These are phyloP conservation scores for Magnusiomyces sp. DNA, from an alignment of 1,139 yeast genomes.

Conservation along the genomic window DNA sequence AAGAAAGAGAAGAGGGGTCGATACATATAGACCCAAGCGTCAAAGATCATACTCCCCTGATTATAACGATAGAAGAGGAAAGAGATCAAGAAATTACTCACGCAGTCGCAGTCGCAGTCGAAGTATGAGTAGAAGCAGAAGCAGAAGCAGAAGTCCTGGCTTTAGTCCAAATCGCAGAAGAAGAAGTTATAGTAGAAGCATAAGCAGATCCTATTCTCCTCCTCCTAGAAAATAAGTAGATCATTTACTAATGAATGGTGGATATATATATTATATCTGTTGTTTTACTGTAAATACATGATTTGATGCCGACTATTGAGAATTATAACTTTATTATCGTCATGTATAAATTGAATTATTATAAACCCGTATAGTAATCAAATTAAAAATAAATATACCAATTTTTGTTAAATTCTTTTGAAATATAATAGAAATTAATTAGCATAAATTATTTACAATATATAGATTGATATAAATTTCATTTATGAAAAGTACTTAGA, in stretches of 20 bases:
- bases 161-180: constrained; percentile 1
- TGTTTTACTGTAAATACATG: too few relatives aligned
- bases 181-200: constrained; percentile 4
- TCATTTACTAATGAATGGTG: too few relatives aligned
- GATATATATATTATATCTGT: too few relatives aligned
- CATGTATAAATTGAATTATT: neutral
- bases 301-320: neutral
- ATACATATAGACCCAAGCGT: constrained; percentile 3
- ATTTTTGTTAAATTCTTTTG: neutral
- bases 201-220: constrained; percentile 8
- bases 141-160: constrained; percentile 5
- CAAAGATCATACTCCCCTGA: constrained; percentile 1
- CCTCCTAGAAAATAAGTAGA: neutral
- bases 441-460: neutral
- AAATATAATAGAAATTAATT: too few relatives aligned
- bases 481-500: constrained; percentile 1
- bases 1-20: neutral
- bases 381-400: neutral
- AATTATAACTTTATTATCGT: neutral
- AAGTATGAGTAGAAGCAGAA: constrained; percentile 5
- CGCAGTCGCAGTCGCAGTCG: neutral
- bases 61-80: neutral
- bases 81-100: constrained; percentile 1
- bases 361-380: neutral
- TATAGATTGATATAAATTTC: neutral